Conservation (phyloP, 2,329 filamentous ascomycete species). For the Trichoderma cornu-damae region DNA sequence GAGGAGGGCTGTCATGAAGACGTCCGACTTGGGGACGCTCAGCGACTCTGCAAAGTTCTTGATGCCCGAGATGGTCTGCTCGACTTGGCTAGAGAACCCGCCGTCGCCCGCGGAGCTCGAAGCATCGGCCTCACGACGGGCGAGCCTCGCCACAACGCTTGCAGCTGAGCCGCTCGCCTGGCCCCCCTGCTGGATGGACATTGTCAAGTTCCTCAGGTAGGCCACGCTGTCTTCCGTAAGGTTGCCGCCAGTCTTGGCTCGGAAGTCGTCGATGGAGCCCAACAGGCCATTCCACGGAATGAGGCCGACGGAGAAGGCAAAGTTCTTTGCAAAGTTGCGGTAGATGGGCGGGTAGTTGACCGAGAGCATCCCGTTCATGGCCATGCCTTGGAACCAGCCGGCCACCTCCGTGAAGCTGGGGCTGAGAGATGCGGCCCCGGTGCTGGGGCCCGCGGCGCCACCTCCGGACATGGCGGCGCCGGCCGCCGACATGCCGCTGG, state of each 20-base stretch:
- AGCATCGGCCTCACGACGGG: conserved; percentile 48
- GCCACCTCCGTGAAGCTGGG: conserved; percentile 83
- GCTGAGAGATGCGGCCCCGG: conserved; percentile 61
- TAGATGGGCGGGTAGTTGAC: conserved; percentile 85
- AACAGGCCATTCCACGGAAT: conserved; percentile 81
- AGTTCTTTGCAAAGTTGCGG: conserved; percentile 85
- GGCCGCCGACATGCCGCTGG: conserved; percentile 67
- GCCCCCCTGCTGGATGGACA: conserved; percentile 62
- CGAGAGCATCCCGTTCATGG: conserved; percentile 93
- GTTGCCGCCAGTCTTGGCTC: conserved; percentile 76
- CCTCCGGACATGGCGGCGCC: conserved; percentile 49
- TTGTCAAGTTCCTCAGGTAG: conserved; percentile 68
- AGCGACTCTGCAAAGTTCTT: conserved; percentile 79
- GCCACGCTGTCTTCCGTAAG: conserved; percentile 72
- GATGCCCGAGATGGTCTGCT: conserved; percentile 63
- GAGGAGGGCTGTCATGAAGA: conserved; percentile 91
- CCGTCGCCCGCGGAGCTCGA: conserved; percentile 43
- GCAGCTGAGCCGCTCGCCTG: conserved; percentile 38
- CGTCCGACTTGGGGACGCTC: conserved; percentile 79
- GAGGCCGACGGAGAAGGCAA: conserved; percentile 82
- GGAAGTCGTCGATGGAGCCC: conserved; percentile 76
- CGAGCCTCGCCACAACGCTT: conserved; percentile 43
- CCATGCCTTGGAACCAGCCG: conserved; percentile 88
- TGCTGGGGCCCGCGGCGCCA: conserved; percentile 46
- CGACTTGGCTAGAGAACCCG: conserved; percentile 29